phyloP scores from a whole-genome alignment of 345 rosid genomes.

The Passiflora organensis region DNA sequence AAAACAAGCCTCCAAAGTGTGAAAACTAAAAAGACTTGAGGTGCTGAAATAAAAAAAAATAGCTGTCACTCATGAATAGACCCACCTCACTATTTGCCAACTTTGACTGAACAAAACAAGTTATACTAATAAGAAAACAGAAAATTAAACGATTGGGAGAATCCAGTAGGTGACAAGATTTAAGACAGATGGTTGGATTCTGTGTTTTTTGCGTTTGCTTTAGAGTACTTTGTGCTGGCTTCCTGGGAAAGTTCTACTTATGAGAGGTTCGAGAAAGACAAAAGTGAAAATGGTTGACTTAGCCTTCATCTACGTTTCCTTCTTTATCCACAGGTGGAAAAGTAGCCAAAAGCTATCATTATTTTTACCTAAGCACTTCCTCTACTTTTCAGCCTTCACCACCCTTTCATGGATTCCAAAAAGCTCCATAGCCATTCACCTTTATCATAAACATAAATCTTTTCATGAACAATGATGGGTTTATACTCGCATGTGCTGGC shows the following conservation, averaged over 20 bases:
- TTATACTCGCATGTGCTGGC: too few relatives aligned
- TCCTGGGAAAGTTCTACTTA: slow-evolving; percentile 19
- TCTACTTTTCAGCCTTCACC: too few relatives aligned
- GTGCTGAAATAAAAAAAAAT: slow-evolving; percentile 1
- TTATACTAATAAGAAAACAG: neutral
- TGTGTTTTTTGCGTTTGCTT: slow-evolving; percentile 6
- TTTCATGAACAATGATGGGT: too few relatives aligned
- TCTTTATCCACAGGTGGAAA: neutral
- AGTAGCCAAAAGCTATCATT: too few relatives aligned
- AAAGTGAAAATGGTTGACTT: slow-evolving; percentile 22
- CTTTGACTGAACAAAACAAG: slow-evolving; percentile 29
- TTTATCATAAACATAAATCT: too few relatives aligned
- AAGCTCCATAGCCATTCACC: too few relatives aligned
- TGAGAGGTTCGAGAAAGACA: slow-evolving; percentile 8
- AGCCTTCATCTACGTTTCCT: neutral
- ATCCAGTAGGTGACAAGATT: too few relatives aligned
- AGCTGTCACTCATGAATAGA: slow-evolving; percentile 25
- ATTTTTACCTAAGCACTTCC: too few relatives aligned
- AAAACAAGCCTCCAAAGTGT: slow-evolving; percentile 13
- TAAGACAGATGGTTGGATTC: slow-evolving; percentile 10
- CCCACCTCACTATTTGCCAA: slow-evolving; percentile 3
- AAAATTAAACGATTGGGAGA: neutral
- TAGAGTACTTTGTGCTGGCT: slow-evolving; percentile 11
- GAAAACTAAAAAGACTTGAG: slow-evolving; percentile 21
- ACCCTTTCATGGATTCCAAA: too few relatives aligned